A percentile compares a stretch with the other conserved stretches of the same genome.
Conservation (phyloP, 2,329 filamentous ascomycete species). For the Endoconidiophora polonica region DNA sequence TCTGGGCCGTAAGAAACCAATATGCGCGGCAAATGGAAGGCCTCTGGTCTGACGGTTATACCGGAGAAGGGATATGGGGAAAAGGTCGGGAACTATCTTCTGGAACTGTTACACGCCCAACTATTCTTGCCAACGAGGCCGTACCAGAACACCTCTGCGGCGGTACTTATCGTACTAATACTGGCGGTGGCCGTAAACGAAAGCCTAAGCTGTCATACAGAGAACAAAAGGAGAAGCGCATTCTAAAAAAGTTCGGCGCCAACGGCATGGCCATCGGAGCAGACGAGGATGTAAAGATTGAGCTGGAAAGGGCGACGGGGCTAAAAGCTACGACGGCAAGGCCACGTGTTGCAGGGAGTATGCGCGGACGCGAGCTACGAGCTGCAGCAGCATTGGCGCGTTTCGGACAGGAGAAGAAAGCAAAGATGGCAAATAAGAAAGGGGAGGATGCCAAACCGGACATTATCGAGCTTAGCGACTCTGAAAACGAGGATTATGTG, state of each 20-base stretch:
- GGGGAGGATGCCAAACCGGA: slow-evolving; percentile 23
- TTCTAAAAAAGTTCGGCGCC: slow-evolving; percentile 59
- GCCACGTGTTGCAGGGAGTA: slow-evolving; percentile 58
- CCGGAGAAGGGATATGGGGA: slow-evolving; percentile 73
- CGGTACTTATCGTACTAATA: slow-evolving; percentile 52
- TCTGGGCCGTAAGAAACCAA: slow-evolving; percentile 63
- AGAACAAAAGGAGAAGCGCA: slow-evolving; percentile 55
- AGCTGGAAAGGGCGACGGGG: slow-evolving; percentile 36
- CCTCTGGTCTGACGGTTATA: slow-evolving; percentile 55
- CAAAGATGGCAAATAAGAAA: slow-evolving; percentile 20
- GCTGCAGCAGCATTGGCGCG: slow-evolving; percentile 62
- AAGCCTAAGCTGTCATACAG: slow-evolving; percentile 45
- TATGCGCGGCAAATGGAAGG: slow-evolving; percentile 55
- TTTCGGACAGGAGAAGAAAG: slow-evolving; percentile 38
- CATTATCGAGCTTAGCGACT: slow-evolving; percentile 23
- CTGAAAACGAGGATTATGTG: slow-evolving; percentile 18
- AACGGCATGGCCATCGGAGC: slow-evolving; percentile 53
- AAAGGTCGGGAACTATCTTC: slow-evolving; percentile 46
- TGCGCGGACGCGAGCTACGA: slow-evolving; percentile 55
- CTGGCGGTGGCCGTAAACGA: slow-evolving; percentile 34
- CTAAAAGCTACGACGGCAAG: slow-evolving; percentile 46
- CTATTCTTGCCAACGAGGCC: slow-evolving; percentile 34
- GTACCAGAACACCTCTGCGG: slow-evolving; percentile 63
- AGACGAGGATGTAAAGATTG: slow-evolving; percentile 47
- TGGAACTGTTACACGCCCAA: slow-evolving; percentile 40